Evolutionary conservation across 495 filamentous ascomycete species (phyloP), one percentile per base, ranked within the genome.

Genomic region (Neurospora sp.): DNA sequence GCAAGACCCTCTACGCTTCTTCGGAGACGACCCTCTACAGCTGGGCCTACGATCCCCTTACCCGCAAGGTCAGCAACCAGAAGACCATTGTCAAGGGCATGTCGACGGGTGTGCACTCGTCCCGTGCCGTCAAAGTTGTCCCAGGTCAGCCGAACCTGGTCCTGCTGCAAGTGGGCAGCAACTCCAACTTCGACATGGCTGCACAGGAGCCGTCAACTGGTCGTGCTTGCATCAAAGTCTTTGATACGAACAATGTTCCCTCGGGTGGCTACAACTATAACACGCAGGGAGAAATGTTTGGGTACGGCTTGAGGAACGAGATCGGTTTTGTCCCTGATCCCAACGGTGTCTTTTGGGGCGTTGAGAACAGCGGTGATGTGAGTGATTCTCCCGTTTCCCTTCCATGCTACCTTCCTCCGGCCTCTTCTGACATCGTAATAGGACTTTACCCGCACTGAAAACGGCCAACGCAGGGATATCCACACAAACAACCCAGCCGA

Each of bases 401-500:
- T 31, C 0, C 27, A 2, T 2, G 1, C 31, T 31, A 31, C 31
- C 31, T 31, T 31, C 31, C 31, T 31, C 31, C 31, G 31, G 31
- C 2, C 31, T 31, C 31, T 31, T 31, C 31, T 31, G 31, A 31
- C 31, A 31, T 31, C 27, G 31, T 31, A 31, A 31, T 31, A 31
- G 80, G 80, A 82, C 74, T 81, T 83, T 41, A 69, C 74, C 37
- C 79, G 81, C 71, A 78, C 77, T 18, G 75, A 74, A 73, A 79
- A 74, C 80, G 88, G 70, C 75, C 85, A 74, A 81, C 84, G 35
- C 42, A 82, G 42, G 8, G 88, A 91, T 72, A 87, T 91, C 71
- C 89, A 91, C 77, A 78, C 83, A 47, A 83, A 91, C 73, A 93
- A 92, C 77, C 90, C 90, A 2, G 91, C 87, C 4, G 90, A 92